These are phyloP conservation scores for Pilatotrama ljubarskyi DNA, from an alignment of 768 basidiomycete genomes.

Conservation along the genomic window DNA sequence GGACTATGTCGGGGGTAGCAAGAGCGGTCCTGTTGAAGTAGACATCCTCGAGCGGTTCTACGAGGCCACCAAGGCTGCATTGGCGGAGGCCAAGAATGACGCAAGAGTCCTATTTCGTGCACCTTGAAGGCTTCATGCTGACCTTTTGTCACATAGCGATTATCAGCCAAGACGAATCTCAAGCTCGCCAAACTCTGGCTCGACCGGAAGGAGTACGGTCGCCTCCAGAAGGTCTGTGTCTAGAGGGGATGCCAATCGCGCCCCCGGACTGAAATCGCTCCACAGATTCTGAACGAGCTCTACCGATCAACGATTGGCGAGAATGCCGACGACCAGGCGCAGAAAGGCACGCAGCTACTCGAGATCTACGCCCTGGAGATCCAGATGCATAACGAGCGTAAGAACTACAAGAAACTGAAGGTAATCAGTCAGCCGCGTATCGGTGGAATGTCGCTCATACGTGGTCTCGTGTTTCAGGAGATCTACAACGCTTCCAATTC, in stretches of 20 bases:
- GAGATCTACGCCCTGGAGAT: conserved; percentile 99
- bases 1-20: conserved; percentile 94
- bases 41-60: conserved; percentile 94
- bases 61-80: conserved; percentile 84
- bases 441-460: neutral
- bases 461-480: conserved; percentile 53
- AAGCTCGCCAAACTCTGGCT: conserved; percentile 98
- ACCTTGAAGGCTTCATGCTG: neutral
- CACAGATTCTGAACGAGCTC: conserved; percentile 75
- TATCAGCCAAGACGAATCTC: conserved; percentile 94
- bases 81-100: conserved; percentile 96
- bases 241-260: neutral
- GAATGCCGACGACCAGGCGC: conserved; percentile 82
- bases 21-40: conserved; percentile 76
- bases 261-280: neutral
- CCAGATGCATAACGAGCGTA: conserved; percentile 98
- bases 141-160: conserved; percentile 50
- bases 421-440: conserved; percentile 38
- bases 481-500: conserved; percentile 95
- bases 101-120: conserved; percentile 41
- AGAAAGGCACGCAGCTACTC: conserved; percentile 89
- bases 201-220: conserved; percentile 86
- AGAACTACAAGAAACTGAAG: conserved; percentile 95
- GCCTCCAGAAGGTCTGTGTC: conserved; percentile 69
- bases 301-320: conserved; percentile 63